Evolutionary conservation across 202 grass and related monocot species (phyloP).

Genomic region (Musa balbisiana): DNA sequence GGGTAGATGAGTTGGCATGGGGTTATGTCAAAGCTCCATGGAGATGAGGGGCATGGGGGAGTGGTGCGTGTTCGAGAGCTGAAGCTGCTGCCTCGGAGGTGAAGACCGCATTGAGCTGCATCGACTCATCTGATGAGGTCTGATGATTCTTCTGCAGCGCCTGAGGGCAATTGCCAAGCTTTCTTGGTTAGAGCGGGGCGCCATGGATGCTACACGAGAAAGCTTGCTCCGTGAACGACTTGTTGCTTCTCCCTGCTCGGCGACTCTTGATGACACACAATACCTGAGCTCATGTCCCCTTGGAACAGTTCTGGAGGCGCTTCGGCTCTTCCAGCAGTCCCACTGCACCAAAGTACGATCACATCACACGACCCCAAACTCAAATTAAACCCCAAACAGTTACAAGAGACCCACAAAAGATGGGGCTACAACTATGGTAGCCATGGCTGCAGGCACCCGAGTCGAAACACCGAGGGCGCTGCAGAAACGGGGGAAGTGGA

Average conservation of each 20-base stretch:
- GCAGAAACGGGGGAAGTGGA: constrained; percentile 16
- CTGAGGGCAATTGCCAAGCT: constrained; percentile 11
- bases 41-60: background rate
- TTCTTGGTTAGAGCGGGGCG: too few species aligned
- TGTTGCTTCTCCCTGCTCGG: too few species aligned
- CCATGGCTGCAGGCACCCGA: background rate
- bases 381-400: too few species aligned
- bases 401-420: too few species aligned
- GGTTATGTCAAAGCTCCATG: background rate
- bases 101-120: background rate
- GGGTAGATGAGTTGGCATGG: background rate
- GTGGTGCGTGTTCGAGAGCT: background rate
- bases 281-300: too few species aligned
- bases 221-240: too few species aligned
- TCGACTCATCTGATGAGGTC: background rate
- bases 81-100: background rate
- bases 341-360: too few species aligned
- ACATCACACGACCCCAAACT: too few species aligned
- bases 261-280: too few species aligned
- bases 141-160: background rate
- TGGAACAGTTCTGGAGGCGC: too few species aligned
- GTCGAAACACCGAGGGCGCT: background rate
- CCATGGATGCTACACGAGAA: too few species aligned
- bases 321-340: too few species aligned
- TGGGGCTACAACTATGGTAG: background rate